Evolutionary conservation across 345 rosid species (phyloP), one percentile per base, ranked within the genome.

Genomic region (Eucalyptus decipiens): DNA sequence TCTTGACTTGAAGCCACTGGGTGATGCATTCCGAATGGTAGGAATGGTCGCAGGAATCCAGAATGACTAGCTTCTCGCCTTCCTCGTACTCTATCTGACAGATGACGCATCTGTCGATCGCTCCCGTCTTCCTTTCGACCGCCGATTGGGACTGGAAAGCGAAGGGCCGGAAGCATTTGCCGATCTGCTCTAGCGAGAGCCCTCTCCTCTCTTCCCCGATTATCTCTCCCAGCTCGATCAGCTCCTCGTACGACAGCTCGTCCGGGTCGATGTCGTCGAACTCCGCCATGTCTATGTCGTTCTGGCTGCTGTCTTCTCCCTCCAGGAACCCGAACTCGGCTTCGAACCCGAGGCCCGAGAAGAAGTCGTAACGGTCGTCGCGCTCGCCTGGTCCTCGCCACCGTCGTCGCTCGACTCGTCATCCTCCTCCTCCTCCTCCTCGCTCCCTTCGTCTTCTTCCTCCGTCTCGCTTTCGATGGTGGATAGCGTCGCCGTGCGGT

Each of bases 31-130:
- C 94, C 13, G 92, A 88, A 87, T 97, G 99, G 87, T 94, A 96
- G 8, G 94, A 93, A 86, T 97, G 98, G 8, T 93, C 86, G 80
- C 99, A 97, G 32, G 93, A 86, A 24, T 42, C 45, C 18, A 95
- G 96, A 76, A 91, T 90, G 12, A 91, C 96, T 80, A 96, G 14
- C 7, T 81, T 58, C 86, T 97, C 98, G 26, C 92, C 94, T 90
- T 94, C 96, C 89, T 91, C 95, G 72, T 92, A 97, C 89, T 97
- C 98, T 43, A 93, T 91, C 90, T 97, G 98, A 89, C 97, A 97
- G 51, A 97, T 91, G 26, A 95, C 98, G 88, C 99, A 97, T 8
- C 94, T 92, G 85, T 96, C 98, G 13, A 90, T 90, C 52, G 91
- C 94, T 42, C 88, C 89, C 58, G 88, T 89, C 23, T 80, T 45